A percentile compares a stretch with the other conserved stretches of the same genome.
Evolutionary conservation across 2,329 filamentous ascomycete genomes (phyloP).

Genomic region (Chrysosporium queenslandicum): DNA sequence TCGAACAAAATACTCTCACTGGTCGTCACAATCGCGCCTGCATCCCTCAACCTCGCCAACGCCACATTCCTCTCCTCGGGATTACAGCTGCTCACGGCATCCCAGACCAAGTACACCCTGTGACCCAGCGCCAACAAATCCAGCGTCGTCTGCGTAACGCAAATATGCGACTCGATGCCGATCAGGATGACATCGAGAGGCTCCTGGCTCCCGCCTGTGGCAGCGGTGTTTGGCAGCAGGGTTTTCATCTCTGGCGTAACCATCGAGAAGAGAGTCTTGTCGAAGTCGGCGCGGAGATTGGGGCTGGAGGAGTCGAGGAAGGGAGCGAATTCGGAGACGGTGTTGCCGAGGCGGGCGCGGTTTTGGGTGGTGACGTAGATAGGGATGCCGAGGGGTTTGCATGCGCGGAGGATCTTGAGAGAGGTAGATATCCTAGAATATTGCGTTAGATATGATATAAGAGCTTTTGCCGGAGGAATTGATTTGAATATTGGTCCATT

Average conservation of each 20-base stretch:
- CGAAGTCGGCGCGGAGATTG: conserved; percentile 50
- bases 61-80: conserved; percentile 69
- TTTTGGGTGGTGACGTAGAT: conserved; percentile 82
- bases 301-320: conserved; percentile 39
- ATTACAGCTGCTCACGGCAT: conserved; percentile 84
- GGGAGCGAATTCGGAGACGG: conserved; percentile 60
- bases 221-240: conserved; percentile 21
- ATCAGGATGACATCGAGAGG: conserved; percentile 61
- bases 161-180: conserved; percentile 90
- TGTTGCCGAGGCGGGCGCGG: conserved; percentile 64
- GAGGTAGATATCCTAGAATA: conserved; percentile 51
- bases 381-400: conserved; percentile 49
- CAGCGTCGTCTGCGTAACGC: conserved; percentile 82
- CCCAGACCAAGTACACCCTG: conserved; percentile 74
- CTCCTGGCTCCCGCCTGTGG: conserved; percentile 20
- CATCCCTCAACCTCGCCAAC: conserved; percentile 61
- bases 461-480: too few species aligned
- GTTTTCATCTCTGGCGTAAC: conserved; percentile 56
- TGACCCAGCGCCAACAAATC: conserved; percentile 69
- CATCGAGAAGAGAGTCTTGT: conserved; percentile 93
- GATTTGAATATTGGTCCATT: too few species aligned
- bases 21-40: conserved; percentile 69
- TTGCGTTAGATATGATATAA: too few species aligned
- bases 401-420: conserved; percentile 58
- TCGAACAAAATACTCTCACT: conserved; percentile 90